These are phyloP conservation scores for Amanita inopinata DNA, from an alignment of 768 basidiomycete species.

Conservation along the genomic window DNA sequence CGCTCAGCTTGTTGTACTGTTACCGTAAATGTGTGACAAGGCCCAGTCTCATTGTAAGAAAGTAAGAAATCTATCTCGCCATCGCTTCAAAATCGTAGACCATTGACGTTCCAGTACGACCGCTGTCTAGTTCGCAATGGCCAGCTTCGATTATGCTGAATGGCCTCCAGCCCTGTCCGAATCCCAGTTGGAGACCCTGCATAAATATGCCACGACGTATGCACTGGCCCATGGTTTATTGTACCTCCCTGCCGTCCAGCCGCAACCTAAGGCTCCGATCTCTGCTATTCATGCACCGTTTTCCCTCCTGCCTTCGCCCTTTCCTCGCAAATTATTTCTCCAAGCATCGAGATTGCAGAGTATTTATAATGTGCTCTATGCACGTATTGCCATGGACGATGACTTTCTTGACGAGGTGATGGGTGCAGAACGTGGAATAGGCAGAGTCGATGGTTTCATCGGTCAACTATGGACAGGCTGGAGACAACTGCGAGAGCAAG, in stretches of 20 bases:
- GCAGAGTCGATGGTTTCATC: constrained; percentile 80
- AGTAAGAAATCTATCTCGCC: too few relatives aligned
- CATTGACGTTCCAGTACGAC: too few relatives aligned
- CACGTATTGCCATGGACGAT: constrained; percentile 69
- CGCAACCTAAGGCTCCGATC: constrained; percentile 42
- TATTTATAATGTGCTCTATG: constrained; percentile 79
- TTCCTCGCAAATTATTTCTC: constrained; percentile 65
- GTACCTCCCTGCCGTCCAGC: constrained; percentile 56
- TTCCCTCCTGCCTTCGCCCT: constrained; percentile 78
- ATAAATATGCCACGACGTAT: constrained; percentile 64
- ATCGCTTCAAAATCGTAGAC: too few relatives aligned
- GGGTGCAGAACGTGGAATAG: constrained; percentile 70
- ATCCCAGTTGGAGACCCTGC: constrained; percentile 48
- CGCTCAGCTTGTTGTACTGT: neutral
- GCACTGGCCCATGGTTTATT: constrained; percentile 78
- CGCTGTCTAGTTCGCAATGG: constrained; percentile 8
- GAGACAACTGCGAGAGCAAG: constrained; percentile 63
- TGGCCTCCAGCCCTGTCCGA: constrained; percentile 73
- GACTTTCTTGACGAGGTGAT: constrained; percentile 77
- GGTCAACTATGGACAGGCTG: constrained; percentile 81
- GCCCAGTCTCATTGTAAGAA: too few relatives aligned
- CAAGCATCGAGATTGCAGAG: constrained; percentile 60
- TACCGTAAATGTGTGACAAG: neutral
- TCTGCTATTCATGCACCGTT: constrained; percentile 89
- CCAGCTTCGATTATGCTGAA: constrained; percentile 36